phyloP scores from a whole-genome alignment of 164 flowering plant genomes.

The Kingdonia uniflora region DNA sequence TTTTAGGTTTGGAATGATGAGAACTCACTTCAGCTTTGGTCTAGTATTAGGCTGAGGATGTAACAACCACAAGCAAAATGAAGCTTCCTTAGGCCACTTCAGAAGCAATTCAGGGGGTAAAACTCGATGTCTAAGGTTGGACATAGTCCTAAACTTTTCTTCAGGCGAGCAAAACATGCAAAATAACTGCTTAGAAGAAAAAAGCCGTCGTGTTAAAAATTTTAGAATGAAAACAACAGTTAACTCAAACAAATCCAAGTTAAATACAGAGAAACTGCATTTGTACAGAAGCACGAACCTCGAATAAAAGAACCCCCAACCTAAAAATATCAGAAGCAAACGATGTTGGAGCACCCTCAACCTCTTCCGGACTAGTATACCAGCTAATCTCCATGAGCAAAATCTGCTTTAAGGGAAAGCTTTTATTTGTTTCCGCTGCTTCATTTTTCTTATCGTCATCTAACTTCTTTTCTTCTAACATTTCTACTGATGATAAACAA shows the following conservation, averaged over 20 bases:
- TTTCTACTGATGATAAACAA: conserved; percentile 22
- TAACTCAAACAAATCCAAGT: background rate
- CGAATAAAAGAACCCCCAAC: conserved; percentile 90
- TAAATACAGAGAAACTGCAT: background rate
- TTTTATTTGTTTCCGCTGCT: conserved; percentile 33
- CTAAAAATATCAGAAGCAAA: conserved; percentile 83
- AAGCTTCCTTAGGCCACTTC: conserved; percentile 94
- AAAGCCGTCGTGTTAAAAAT: conserved; percentile 5
- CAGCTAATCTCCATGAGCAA: conserved; percentile 70
- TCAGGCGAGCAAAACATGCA: conserved; percentile 66
- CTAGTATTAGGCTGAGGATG: conserved; percentile 84
- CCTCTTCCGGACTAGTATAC: conserved; percentile 95
- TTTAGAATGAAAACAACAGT: too few relatives aligned
- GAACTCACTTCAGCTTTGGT: conserved; percentile 62
- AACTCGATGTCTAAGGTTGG: conserved; percentile 79
- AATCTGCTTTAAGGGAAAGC: conserved; percentile 69
- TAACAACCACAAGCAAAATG: conserved; percentile 89
- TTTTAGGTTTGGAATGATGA: background rate
- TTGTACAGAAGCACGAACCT: conserved; percentile 34
- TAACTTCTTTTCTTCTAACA: conserved; percentile 18
- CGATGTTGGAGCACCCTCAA: conserved; percentile 50
- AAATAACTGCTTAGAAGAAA: conserved; percentile 49
- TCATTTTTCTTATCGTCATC: conserved; percentile 20
- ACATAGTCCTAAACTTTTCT: conserved; percentile 82
- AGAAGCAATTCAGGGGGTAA: conserved; percentile 84